Conservation (phyloP, 148 eudicot genomes). For the Agrostemma githago region DNA sequence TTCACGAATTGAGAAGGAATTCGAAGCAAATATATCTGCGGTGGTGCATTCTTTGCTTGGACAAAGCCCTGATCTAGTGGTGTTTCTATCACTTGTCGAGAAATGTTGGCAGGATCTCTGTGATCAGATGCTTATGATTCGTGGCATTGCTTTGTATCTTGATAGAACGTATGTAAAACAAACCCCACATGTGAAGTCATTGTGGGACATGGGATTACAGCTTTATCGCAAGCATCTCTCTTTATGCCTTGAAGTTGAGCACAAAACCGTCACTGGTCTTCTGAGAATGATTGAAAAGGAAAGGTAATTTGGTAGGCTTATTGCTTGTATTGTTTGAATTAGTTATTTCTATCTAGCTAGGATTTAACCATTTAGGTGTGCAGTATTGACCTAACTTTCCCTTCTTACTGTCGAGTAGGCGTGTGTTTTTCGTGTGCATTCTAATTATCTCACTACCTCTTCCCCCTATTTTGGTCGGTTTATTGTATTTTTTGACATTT, state of each 20-base stretch:
- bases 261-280: conserved; percentile 91
- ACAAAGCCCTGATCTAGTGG: conserved; percentile 88
- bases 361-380: background rate
- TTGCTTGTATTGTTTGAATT: background rate
- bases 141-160: conserved; percentile 88
- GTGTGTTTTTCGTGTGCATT: background rate
- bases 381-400: background rate
- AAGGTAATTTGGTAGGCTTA: conserved; percentile 44
- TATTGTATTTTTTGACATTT: background rate
- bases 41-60: conserved; percentile 74
- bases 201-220: conserved; percentile 99
- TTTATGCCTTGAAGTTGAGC: conserved; percentile 83
- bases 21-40: conserved; percentile 72
- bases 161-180: conserved; percentile 97
- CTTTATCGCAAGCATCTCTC: conserved; percentile 86
- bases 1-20: conserved; percentile 78
- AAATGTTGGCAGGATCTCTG: conserved; percentile 98
- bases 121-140: conserved; percentile 96
- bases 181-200: conserved; percentile 70
- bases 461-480: background rate
- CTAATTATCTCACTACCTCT: background rate
- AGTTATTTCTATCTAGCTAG: background rate
- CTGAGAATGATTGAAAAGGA: conserved; percentile 93
- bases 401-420: background rate
- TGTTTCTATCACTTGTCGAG: conserved; percentile 83